Percentiles rank a stretch among this genome's conserved stretches.
Conservation (phyloP, 768 basidiomycete genomes). For the Phallus indusiatus region DNA sequence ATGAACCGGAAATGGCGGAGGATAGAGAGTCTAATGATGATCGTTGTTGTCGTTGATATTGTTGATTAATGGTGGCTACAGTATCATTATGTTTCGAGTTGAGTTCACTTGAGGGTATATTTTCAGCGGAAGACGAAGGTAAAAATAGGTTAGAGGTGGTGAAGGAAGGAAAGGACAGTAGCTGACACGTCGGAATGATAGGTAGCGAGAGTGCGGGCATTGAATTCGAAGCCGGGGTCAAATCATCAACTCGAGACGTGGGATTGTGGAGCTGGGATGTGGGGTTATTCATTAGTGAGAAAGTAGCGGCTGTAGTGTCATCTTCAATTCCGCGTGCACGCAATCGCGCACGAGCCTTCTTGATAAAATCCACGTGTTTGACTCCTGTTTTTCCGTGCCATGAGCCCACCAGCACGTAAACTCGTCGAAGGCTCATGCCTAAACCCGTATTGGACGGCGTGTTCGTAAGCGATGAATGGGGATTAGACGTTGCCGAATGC, state of each 20-base stretch:
- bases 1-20: not conserved
- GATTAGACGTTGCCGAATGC: not conserved
- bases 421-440: not conserved
- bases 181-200: no score
- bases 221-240: not conserved
- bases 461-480: not conserved
- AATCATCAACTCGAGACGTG: not conserved
- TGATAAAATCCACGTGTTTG: slow-evolving; percentile 6
- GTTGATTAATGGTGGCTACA: not conserved
- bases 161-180: not conserved
- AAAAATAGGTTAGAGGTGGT: not conserved
- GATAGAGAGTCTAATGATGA: not conserved
- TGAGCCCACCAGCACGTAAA: slow-evolving; percentile 6
- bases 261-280: not conserved
- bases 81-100: not conserved
- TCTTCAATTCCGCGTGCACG: not conserved
- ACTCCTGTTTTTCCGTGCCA: slow-evolving; percentile 3
- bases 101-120: not conserved
- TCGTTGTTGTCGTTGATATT: not conserved
- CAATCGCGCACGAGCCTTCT: not conserved
- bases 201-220: not conserved
- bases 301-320: not conserved
- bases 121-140: not conserved
- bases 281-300: not conserved
- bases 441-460: not conserved